Evolutionary conservation across 2,329 filamentous ascomycete species (phyloP).

Genomic region (Arthroderma sp.): DNA sequence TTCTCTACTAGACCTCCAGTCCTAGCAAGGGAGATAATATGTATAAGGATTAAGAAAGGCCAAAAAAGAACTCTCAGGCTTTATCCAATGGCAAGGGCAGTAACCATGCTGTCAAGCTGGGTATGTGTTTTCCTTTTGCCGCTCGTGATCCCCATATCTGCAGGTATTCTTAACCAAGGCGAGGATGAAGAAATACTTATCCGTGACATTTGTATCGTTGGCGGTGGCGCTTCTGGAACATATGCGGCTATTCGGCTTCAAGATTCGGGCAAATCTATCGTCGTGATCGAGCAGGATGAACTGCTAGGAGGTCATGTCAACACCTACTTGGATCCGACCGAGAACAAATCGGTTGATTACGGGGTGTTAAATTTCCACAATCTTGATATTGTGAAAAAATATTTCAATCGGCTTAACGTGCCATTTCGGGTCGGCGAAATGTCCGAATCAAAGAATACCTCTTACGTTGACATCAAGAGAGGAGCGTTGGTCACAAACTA

Average conservation of each 20-base stretch:
- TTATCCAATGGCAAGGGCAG: neutral
- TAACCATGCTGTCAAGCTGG: neutral
- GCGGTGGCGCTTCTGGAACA: slow-evolving; percentile 18
- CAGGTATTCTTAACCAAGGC: neutral
- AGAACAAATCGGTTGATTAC: slow-evolving; percentile 12
- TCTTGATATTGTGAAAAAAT: slow-evolving; percentile 11
- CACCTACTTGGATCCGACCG: slow-evolving; percentile 15
- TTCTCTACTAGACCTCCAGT: neutral
- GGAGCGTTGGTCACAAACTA: slow-evolving; percentile 8
- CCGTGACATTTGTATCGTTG: slow-evolving; percentile 18
- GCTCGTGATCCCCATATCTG: neutral
- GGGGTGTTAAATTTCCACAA: slow-evolving; percentile 17
- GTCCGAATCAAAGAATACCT: neutral
- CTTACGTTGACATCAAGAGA: slow-evolving; percentile 14
- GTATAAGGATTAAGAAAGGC: neutral
- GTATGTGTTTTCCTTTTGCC: neutral
- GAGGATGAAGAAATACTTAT: neutral
- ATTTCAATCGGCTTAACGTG: slow-evolving; percentile 16
- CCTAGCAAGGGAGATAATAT: neutral
- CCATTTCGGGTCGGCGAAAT: neutral
- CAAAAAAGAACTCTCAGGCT: neutral
- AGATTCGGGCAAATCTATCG: slow-evolving; percentile 15
- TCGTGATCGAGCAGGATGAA: slow-evolving; percentile 17
- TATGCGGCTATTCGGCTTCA: slow-evolving; percentile 19
- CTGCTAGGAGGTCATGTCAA: slow-evolving; percentile 18